phyloP scores from a whole-genome alignment of 108 stramenopile genomes.

The Fragilariopsis cylindrus region DNA sequence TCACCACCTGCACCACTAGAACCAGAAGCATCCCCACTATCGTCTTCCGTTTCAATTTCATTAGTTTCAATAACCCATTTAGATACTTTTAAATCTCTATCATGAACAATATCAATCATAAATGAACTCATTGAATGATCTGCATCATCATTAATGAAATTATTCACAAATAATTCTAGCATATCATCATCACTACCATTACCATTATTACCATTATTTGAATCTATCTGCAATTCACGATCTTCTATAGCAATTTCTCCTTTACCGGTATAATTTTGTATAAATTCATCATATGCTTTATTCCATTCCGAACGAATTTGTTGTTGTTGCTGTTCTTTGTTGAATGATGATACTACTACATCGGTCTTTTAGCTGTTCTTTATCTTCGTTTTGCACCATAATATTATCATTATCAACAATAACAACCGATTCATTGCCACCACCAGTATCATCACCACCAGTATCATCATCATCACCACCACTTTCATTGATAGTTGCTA shows the following conservation, averaged over 20 bases:
- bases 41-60: not conserved
- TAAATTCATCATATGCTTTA: not conserved
- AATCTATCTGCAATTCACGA: constrained; percentile 27
- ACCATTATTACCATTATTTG: not conserved
- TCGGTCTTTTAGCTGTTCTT: constrained; percentile 5
- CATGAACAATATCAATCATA: constrained; percentile 52
- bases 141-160: constrained; percentile 61
- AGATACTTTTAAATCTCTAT: constrained; percentile 48
- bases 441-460: no score
- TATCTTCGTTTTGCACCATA: not conserved
- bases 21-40: constrained; percentile 4
- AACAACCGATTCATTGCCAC: no score
- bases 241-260: constrained; percentile 28
- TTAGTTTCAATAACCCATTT: constrained; percentile 34
- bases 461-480: no score
- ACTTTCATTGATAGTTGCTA: no score
- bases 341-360: not conserved
- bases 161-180: constrained; percentile 53
- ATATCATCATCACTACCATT: not conserved
- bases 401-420: constrained; percentile 5
- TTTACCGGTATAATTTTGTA: not conserved
- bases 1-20: not conserved
- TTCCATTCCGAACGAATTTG: not conserved
- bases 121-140: constrained; percentile 45
- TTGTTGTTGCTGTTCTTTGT: constrained; percentile 1